Percentiles rank a stretch among this genome's conserved stretches.
phyloP scores from a whole-genome alignment of 2,329 filamentous ascomycete genomes.

The Intubia oerlemansii region DNA sequence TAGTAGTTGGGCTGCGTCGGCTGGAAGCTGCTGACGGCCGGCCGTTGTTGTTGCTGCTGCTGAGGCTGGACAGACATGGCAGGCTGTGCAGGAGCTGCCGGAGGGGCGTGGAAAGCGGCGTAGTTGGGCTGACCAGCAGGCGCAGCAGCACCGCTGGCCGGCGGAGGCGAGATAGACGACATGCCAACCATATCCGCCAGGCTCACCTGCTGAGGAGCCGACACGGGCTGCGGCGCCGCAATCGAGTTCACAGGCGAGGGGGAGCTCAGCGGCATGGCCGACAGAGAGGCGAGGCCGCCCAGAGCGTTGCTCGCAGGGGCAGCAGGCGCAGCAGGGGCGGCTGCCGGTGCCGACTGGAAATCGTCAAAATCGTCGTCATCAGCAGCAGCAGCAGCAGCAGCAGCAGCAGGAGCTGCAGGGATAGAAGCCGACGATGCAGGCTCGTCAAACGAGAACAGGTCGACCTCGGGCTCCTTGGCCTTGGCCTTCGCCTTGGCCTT shows the following conservation, averaged over 20 bases:
- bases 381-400: conserved; percentile 26
- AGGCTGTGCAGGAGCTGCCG: conserved; percentile 12
- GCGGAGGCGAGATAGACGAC: conserved; percentile 58
- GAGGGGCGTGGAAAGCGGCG: conserved; percentile 35
- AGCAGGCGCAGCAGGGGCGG: conserved; percentile 22
- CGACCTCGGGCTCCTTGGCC: conserved; percentile 73
- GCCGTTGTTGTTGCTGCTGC: conserved; percentile 25
- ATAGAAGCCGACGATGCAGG: conserved; percentile 16
- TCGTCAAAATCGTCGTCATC: conserved; percentile 95
- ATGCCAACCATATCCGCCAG: conserved; percentile 62
- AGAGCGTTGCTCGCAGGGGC: conserved; percentile 10
- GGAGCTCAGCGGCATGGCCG: conserved; percentile 21
- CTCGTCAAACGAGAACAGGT: conserved; percentile 86
- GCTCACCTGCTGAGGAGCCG: conserved; percentile 60
- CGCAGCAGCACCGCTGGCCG: conserved; percentile 28
- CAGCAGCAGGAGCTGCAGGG: conserved; percentile 12
- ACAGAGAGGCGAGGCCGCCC: conserved; percentile 19
- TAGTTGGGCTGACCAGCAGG: conserved; percentile 35
- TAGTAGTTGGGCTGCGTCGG: conserved; percentile 83
- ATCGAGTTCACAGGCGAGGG: too few species aligned
- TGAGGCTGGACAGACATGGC: conserved; percentile 6
- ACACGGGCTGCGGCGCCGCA: conserved; percentile 65
- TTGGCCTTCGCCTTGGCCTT: conserved; percentile 39
- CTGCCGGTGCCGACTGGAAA: conserved; percentile 64
- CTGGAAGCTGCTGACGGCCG: conserved; percentile 39